These are phyloP conservation scores for Cladophialophora immunda DNA, from an alignment of 2,329 filamentous ascomycete genomes.

Conservation along the genomic window DNA sequence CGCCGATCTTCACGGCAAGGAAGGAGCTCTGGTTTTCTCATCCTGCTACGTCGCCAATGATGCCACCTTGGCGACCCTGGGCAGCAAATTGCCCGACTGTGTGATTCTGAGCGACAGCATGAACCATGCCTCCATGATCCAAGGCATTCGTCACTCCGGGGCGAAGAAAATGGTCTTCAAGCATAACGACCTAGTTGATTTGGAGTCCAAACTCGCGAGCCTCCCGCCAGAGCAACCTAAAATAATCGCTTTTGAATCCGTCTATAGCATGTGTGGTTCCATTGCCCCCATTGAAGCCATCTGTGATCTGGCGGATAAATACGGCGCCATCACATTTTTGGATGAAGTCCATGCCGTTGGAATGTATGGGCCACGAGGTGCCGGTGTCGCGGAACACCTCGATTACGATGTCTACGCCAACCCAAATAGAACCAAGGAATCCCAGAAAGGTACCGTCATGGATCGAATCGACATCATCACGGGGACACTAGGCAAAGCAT, in stretches of 20 bases:
- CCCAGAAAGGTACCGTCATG: constrained; percentile 79
- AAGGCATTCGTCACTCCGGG: constrained; percentile 96
- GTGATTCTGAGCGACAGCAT: constrained; percentile 97
- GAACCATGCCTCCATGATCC: constrained; percentile 99
- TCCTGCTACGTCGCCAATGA: constrained; percentile 99
- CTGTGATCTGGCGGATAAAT: constrained; percentile 95
- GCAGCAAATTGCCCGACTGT: constrained; percentile 93
- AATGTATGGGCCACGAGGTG: constrained; percentile 97
- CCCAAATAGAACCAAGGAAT: constrained; percentile 65
- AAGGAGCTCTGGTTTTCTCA: constrained; percentile 90
- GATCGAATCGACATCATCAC: constrained; percentile 98
- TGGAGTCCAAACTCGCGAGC: constrained; percentile 90
- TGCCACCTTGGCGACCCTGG: constrained; percentile 93
- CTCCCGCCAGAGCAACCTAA: constrained; percentile 87
- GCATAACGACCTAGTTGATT: constrained; percentile 93
- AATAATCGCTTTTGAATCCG: constrained; percentile 98
- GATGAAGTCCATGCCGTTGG: constrained; percentile 99
- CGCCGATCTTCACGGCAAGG: constrained; percentile 89
- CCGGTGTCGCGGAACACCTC: constrained; percentile 95
- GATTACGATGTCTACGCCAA: constrained; percentile 87
- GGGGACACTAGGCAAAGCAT: constrained; percentile 95
- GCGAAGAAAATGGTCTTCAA: constrained; percentile 98
- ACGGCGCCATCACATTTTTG: constrained; percentile 95
- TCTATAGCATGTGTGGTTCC: constrained; percentile 99
- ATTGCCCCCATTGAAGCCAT: constrained; percentile 96